phyloP scores from a whole-genome alignment of 352 stramenopile genomes.

The Globisporangium parvum region DNA sequence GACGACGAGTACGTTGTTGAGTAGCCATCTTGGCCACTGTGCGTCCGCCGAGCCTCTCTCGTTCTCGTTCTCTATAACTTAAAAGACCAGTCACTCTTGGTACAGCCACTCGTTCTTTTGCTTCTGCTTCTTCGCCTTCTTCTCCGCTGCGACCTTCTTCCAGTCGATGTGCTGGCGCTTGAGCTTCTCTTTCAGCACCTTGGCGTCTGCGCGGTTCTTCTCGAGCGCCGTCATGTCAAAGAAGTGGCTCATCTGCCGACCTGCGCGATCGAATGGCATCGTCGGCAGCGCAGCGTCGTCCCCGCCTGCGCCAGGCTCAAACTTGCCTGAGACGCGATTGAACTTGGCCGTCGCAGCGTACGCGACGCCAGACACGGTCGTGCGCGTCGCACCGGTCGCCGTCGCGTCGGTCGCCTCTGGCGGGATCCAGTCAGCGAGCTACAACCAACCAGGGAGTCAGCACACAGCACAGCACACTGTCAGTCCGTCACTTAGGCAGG shows the following conservation, averaged over 20 bases:
- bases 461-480: neutral
- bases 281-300: slow-evolving; percentile 61
- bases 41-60: too few relatives aligned
- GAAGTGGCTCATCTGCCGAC: slow-evolving; percentile 84
- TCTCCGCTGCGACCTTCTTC: slow-evolving; percentile 80
- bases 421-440: slow-evolving; percentile 79
- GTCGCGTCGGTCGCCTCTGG: slow-evolving; percentile 30
- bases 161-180: slow-evolving; percentile 85
- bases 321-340: slow-evolving; percentile 70
- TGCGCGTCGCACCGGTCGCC: slow-evolving; percentile 11
- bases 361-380: slow-evolving; percentile 52
- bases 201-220: slow-evolving; percentile 76
- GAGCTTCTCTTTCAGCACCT: slow-evolving; percentile 68
- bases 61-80: slow-evolving; percentile 3
- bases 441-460: neutral
- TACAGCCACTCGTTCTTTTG: slow-evolving; percentile 85
- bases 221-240: slow-evolving; percentile 77
- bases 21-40: slow-evolving; percentile 13
- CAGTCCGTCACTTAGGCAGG: neutral
- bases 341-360: slow-evolving; percentile 74
- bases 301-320: slow-evolving; percentile 56
- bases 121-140: slow-evolving; percentile 85
- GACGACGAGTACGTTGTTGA: slow-evolving; percentile 73
- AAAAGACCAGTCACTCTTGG: slow-evolving; percentile 37
- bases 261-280: slow-evolving; percentile 58